Base-by-base conservation (phyloP, 176 grass and related monocot genomes). In the Ananas comosus region DNA sequence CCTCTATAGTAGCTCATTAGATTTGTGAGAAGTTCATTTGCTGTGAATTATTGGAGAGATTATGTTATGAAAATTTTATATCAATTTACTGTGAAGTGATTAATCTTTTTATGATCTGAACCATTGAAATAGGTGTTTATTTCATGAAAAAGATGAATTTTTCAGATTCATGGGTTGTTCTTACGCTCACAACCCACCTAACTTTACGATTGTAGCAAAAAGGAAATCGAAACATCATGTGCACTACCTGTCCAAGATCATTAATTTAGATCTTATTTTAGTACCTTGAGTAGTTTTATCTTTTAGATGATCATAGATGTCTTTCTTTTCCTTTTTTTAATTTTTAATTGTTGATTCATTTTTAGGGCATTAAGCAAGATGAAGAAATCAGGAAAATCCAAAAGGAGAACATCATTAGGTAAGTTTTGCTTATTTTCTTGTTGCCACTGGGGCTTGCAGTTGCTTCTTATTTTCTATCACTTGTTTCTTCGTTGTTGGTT, bases 341-440 rank as follows among this genome's bases (percentile, higher is more conserved):
- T n/a, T 61, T 61, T 9, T 49, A 29, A 33, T 28, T 75, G 50
- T 13, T 53, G 63, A 22, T 67, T 14, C 24, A 47, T 18, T 52
- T 85, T 25, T 22, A 85, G 83, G 72, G 77, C 21, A 68, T 80
- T 33, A 72, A 49, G 24, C 63, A 80, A 56, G 77, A 85, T 85
- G 77, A 85, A 76, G 72, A 85, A 72, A 71, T 85, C 52, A 76
- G 47, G 24, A 80, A 80, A 85, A 63, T 66, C 2, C 83, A 72
- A 51, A 85, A 59, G 13, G 77, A 85, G 56, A 71, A 80, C 67
- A 16, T 76, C 52, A 47, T 63, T 5, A 85, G 71, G 83, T 85
- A 79, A n/a, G 56, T 19, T 61, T 2, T n/a, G 17, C 9, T 25
- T 25, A 13, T 2, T 49, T 49, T 65, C 27, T 25, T 48, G 0